Evolutionary conservation across 2,329 filamentous ascomycete species (phyloP).

Genomic region (Amesomyces nigricolor): DNA sequence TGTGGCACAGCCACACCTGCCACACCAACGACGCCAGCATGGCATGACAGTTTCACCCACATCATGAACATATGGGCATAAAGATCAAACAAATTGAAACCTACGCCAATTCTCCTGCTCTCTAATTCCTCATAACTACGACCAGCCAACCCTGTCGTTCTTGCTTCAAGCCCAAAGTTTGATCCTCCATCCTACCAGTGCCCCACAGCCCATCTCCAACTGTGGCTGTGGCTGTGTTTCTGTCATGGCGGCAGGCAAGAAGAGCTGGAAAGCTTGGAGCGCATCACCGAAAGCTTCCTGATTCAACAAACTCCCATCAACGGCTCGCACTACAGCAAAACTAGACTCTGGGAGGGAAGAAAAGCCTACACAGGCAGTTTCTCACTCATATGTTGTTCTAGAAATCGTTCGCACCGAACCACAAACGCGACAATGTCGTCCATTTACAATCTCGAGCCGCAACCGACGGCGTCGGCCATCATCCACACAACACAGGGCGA

Average conservation of each 20-base stretch:
- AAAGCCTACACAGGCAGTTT: background rate
- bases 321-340: too few relatives aligned
- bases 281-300: background rate
- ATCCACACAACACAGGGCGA: conserved; percentile 87
- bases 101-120: too few relatives aligned
- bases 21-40: conserved; percentile 12
- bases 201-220: background rate
- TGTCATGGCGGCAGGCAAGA: background rate
- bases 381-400: background rate
- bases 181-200: too few relatives aligned
- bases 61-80: too few relatives aligned
- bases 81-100: too few relatives aligned
- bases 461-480: conserved; percentile 86
- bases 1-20: conserved; percentile 20
- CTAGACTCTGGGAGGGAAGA: too few relatives aligned
- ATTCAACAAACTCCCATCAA: background rate
- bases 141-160: too few relatives aligned
- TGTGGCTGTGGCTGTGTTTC: background rate
- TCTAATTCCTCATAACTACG: too few relatives aligned
- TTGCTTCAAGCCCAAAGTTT: too few relatives aligned
- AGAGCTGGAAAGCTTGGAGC: background rate
- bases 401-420: background rate
- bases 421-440: conserved; percentile 60
- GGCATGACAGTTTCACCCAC: conserved; percentile 1
- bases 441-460: conserved; percentile 90